Evolutionary conservation across 2,329 filamentous ascomycete species (phyloP), one percentile per base, ranked within the genome.

Genomic region (Ciborinia camelliae): DNA sequence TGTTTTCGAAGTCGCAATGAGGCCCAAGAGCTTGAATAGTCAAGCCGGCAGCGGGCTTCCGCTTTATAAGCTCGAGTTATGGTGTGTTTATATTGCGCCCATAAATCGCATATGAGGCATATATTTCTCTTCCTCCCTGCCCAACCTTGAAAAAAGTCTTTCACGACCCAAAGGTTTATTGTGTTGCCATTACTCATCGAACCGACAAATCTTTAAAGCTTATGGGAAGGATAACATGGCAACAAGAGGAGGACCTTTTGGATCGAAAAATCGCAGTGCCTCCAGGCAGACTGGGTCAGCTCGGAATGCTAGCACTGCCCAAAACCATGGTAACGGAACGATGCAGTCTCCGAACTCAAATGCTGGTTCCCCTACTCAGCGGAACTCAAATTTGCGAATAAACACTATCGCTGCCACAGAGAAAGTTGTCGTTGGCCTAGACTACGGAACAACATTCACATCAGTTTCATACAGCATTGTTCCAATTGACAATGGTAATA

Each of bases 381-480:
- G 45, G 5, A 61, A 35, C 10, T 28, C 23, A 9, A 61, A 4
- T 4, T 28, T 37, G 32, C 26, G n/a, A 15, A 15, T 6, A 5
- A 50, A 61, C 0, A n/a, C 8, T 18, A 35, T 51, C 6, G 28
- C 18, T 18, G 10, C 43, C 4, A 4, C 53, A 26, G 32, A 62
- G 23, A 39, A 66, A 62, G 39, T 66, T 65, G 15, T 67, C 32
- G 18, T 69, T 26, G 68, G 68, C 5, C 18, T 69, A 3, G 67
- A 69, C 48, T 69, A 65, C 39, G 67, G 68, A 1, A 67, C 68
- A 6, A 68, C 68, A 14, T 65, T 64, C 52, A 68, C 67, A 6
- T 66, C 68, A 0, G 54, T 71, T 9, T 67, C 68, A 5, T 70
- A 67, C 35, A 57, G 41, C n/a, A 52, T 63, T 5, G 39, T 63